Conservation (phyloP, 2,329 filamentous ascomycete genomes). For the Sporothrix schenckii region DNA sequence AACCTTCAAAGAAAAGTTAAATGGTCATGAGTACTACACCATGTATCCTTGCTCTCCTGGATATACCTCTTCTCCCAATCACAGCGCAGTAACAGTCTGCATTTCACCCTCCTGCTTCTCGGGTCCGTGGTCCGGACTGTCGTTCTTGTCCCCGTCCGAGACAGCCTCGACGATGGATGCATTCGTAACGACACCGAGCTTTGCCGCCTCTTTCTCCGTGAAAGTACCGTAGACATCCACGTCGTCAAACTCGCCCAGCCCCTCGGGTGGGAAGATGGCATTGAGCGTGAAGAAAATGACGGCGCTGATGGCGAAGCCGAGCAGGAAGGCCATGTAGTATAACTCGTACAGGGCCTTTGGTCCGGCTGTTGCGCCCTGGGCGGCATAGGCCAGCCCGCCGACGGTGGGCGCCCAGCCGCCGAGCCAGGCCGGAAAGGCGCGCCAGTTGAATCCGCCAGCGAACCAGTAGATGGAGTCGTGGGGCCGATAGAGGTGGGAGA, state of each 20-base stretch:
- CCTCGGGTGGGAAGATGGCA: neutral
- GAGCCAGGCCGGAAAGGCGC: slow-evolving; percentile 45
- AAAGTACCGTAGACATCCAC: neutral
- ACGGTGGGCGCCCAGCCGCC: slow-evolving; percentile 45
- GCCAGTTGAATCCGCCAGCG: slow-evolving; percentile 47
- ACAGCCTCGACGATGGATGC: neutral
- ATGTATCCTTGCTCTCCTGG: too few relatives aligned
- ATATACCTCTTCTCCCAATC: too few relatives aligned
- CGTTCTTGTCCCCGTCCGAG: neutral
- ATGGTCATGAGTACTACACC: too few relatives aligned
- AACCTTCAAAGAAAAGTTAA: too few relatives aligned
- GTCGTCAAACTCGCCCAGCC: neutral
- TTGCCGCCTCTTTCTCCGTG: neutral
- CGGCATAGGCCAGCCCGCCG: slow-evolving; percentile 39
- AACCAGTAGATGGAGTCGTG: slow-evolving; percentile 49
- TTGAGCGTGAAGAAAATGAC: neutral
- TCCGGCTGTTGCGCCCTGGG: neutral
- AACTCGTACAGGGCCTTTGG: slow-evolving; percentile 8
- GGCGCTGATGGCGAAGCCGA: slow-evolving; percentile 1
- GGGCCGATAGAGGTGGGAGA: slow-evolving; percentile 44
- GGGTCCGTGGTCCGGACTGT: neutral
- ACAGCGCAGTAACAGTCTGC: neutral
- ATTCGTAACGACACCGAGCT: neutral
- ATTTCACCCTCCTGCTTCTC: neutral
- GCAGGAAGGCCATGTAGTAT: neutral